These are phyloP conservation scores for Mycotypha africana DNA, from an alignment of 371 early-diverging fungal species.

Conservation along the genomic window DNA sequence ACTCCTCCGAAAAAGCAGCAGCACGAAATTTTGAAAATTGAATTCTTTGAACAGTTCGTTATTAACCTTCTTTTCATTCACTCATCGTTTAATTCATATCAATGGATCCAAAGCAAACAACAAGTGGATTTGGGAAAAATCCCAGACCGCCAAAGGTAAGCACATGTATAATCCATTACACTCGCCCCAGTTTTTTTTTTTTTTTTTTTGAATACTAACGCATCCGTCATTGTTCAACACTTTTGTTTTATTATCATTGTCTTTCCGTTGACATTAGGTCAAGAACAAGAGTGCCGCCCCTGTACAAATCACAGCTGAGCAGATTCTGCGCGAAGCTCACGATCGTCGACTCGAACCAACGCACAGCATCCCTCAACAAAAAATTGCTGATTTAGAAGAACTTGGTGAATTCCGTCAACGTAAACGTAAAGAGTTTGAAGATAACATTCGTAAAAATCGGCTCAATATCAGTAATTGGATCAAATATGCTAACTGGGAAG, in stretches of 20 bases:
- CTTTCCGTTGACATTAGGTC: conserved; percentile 51
- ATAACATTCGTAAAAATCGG: conserved; percentile 81
- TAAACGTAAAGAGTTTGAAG: conserved; percentile 94
- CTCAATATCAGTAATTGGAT: conserved; percentile 87
- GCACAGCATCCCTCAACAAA: conserved; percentile 78
- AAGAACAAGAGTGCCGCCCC: conserved; percentile 96
- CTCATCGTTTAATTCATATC: no score
- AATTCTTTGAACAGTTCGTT: no score
- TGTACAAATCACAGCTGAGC: conserved; percentile 99
- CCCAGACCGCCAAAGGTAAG: conserved; percentile 48
- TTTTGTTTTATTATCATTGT: not conserved
- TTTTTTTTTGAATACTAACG: no score
- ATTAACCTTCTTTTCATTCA: no score
- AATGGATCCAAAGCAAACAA: conserved; percentile 33
- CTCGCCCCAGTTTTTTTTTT: no score
- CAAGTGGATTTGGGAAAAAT: conserved; percentile 33
- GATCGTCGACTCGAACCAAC: conserved; percentile 78
- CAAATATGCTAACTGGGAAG: conserved; percentile 96
- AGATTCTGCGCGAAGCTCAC: conserved; percentile 92
- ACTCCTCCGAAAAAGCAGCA: no score
- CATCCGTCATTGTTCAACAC: no score
- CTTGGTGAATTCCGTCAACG: conserved; percentile 82
- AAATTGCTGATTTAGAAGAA: conserved; percentile 91
- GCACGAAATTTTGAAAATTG: no score
- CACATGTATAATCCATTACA: not conserved